Evolutionary conservation across 1,139 yeast species (phyloP).

Genomic region (Suhomyces atakaporum): DNA sequence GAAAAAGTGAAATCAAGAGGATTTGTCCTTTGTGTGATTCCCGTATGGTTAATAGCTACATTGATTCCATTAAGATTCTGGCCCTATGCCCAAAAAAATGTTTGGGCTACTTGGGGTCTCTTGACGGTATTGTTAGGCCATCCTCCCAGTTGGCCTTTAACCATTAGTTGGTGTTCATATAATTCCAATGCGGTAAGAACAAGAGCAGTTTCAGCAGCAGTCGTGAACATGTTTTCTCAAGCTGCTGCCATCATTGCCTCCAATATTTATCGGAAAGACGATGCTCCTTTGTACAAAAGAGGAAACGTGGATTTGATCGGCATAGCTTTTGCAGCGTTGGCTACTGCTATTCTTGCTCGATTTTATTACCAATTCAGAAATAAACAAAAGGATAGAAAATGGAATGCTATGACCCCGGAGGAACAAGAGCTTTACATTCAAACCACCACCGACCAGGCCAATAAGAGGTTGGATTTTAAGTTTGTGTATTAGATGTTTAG

Average conservation of each 20-base stretch:
- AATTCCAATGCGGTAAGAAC: slow-evolving; percentile 24
- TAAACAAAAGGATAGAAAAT: slow-evolving; percentile 14
- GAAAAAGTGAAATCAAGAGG: slow-evolving; percentile 43
- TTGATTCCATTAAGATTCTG: slow-evolving; percentile 22
- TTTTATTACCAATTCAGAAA: slow-evolving; percentile 19
- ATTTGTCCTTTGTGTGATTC: slow-evolving; percentile 16
- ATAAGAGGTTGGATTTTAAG: slow-evolving; percentile 22
- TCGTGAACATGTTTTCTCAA: slow-evolving; percentile 26
- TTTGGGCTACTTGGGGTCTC: slow-evolving; percentile 25
- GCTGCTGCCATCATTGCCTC: slow-evolving; percentile 20
- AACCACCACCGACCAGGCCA: slow-evolving; percentile 18
- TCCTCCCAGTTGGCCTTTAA: slow-evolving; percentile 22
- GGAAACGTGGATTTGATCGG: slow-evolving; percentile 28
- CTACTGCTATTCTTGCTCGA: slow-evolving; percentile 17
- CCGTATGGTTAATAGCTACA: slow-evolving; percentile 22
- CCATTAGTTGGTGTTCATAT: slow-evolving; percentile 24
- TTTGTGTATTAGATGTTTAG: slow-evolving; percentile 15
- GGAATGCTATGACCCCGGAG: slow-evolving; percentile 17
- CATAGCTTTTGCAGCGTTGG: slow-evolving; percentile 21
- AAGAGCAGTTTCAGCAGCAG: slow-evolving; percentile 27
- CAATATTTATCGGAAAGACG: slow-evolving; percentile 30
- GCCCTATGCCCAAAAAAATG: slow-evolving; percentile 21
- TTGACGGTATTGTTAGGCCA: slow-evolving; percentile 22
- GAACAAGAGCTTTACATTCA: slow-evolving; percentile 16
- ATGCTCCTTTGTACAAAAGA: slow-evolving; percentile 28